Conservation (phyloP, 2,329 filamentous ascomycete species). For the Hirsutella minnesotensis region DNA sequence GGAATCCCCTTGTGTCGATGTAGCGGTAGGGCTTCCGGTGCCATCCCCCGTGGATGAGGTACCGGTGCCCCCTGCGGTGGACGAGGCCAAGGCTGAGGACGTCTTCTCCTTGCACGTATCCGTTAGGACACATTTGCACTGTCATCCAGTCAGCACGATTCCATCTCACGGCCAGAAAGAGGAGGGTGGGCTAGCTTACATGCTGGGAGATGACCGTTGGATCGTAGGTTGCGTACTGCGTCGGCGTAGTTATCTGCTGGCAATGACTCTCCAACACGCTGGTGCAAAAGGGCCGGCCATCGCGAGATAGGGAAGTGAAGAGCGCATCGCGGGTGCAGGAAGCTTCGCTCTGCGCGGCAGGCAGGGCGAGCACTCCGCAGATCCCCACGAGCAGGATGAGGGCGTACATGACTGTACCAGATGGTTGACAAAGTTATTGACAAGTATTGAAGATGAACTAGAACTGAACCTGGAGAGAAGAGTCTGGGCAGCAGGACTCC, state of each 20-base stretch:
- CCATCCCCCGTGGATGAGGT: background rate
- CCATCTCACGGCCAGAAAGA: background rate
- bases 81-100: background rate
- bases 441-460: background rate
- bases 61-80: background rate
- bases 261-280: constrained; percentile 13
- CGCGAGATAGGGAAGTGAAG: constrained; percentile 15
- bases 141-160: background rate
- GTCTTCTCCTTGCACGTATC: background rate
- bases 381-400: background rate
- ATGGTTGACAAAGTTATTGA: background rate
- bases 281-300: constrained; percentile 17
- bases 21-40: background rate
- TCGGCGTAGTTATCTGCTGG: constrained; percentile 11
- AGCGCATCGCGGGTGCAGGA: constrained; percentile 16
- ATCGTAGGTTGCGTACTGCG: constrained; percentile 16
- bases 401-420: background rate
- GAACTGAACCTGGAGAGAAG: background rate
- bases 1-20: background rate
- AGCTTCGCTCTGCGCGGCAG: constrained; percentile 1
- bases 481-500: no score
- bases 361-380: constrained; percentile 1
- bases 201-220: constrained; percentile 17
- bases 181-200: constrained; percentile 10
- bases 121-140: constrained; percentile 17